Evolutionary conservation across 495 filamentous ascomycete species (phyloP), one percentile per base, ranked within the genome.

Genomic region (Xeromyces bisporus): DNA sequence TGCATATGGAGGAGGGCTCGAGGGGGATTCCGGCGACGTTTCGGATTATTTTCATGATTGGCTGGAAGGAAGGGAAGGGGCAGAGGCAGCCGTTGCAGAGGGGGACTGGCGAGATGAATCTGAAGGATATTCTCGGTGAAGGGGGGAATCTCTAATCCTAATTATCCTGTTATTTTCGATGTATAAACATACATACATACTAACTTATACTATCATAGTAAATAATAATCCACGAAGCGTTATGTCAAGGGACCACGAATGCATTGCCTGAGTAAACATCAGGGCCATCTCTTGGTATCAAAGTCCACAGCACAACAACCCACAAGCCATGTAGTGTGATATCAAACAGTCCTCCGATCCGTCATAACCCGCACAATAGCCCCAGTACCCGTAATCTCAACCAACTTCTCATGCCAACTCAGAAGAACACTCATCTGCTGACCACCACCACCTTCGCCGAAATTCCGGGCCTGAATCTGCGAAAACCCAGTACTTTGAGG

Each of bases 341-440:
- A 23, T 71, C 61, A 93, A 40, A 92, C 83, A 38, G 75, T 92
- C 49, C 85, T 66, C 53, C 82, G 75, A 63, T 94, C 86, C 15
- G 80, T 82, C 84, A 94, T 92, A 31, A 80, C 75, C 40, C 86
- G 64, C 39, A 83, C 76, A 58, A 94, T 87, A 52, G 77, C 75
- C 11, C 85, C 86, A 42, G 78, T 64, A 23, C 86, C 86, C 12
- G 81, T 75, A 42, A 94, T 69, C 43, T 93, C 85, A 2, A 93
- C 83, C 27, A 91, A 60, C 66, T 91, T 93, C 67, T 94, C 85
- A 46, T 93, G 85, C 85, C 85, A 94, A 48, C 78, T 91, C 40
- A 94, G 57, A 45, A 94, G 47, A 26, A 94, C 85, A 41, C 85
- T 92, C 85, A 92, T 92, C 27, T 76, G 78, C 42, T 81, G 72